Conservation (phyloP, 1,284 basidiomycete species). For the Phaffia rhodozyma region DNA sequence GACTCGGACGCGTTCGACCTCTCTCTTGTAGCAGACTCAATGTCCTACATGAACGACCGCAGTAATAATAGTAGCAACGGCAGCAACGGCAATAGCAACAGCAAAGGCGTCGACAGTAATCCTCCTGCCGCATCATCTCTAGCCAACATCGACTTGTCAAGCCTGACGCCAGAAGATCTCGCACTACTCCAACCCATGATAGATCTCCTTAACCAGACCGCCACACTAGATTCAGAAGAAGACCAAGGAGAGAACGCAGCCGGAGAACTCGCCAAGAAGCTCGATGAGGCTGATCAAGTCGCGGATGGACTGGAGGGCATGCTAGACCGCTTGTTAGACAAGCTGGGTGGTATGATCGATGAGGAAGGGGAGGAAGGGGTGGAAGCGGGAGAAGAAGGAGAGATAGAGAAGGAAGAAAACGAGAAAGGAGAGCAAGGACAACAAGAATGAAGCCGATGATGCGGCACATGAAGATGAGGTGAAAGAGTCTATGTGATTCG, state of each 20-base stretch:
- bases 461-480: too few relatives aligned
- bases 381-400: neutral
- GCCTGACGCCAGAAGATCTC: constrained; percentile 4
- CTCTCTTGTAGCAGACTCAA: neutral
- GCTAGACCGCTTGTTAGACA: constrained; percentile 5
- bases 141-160: constrained; percentile 10
- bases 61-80: neutral
- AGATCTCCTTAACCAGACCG: constrained; percentile 4
- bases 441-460: too few relatives aligned
- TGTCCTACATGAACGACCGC: neutral
- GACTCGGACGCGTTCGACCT: constrained; percentile 5
- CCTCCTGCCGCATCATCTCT: neutral
- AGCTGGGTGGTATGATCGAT: neutral
- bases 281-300: constrained; percentile 11
- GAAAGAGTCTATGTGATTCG: too few relatives aligned
- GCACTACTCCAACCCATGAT: constrained; percentile 9
- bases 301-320: constrained; percentile 13
- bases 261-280: neutral
- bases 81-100: neutral
- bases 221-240: neutral
- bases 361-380: neutral
- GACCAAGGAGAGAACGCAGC: neutral
- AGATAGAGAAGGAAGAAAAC: too few relatives aligned
- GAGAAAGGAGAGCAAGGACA: too few relatives aligned
- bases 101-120: neutral